phyloP scores from a whole-genome alignment of 2,329 filamentous ascomycete species.

The Phaeosphaeria sp. region DNA sequence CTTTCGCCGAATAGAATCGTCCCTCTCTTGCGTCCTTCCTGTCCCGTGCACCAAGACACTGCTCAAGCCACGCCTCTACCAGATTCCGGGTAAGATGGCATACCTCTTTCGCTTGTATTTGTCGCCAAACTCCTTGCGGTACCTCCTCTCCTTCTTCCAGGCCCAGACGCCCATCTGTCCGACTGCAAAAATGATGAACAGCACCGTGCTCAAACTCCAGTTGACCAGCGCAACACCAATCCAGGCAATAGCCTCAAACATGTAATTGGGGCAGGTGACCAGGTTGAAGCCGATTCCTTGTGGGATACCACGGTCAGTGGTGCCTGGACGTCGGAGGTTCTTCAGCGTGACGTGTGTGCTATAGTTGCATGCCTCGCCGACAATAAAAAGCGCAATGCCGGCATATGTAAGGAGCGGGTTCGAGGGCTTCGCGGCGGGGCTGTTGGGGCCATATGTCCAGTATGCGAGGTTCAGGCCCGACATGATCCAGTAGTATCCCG shows the following conservation, averaged over 20 bases:
- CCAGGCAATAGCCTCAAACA: constrained; percentile 91
- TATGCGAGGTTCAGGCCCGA: constrained; percentile 82
- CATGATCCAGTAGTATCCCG: constrained; percentile 88
- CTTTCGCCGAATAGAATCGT: neutral
- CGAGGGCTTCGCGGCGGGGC: constrained; percentile 64
- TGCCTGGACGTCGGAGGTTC: constrained; percentile 76
- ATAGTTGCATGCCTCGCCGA: constrained; percentile 83
- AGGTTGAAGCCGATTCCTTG: constrained; percentile 80
- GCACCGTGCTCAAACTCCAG: constrained; percentile 75
- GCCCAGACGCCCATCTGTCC: constrained; percentile 88
- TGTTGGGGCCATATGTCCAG: constrained; percentile 81
- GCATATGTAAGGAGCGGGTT: constrained; percentile 59
- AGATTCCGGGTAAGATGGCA: constrained; percentile 79
- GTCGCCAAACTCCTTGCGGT: constrained; percentile 88
- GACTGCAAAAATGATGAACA: constrained; percentile 77
- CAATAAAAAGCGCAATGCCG: constrained; percentile 73
- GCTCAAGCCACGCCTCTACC: constrained; percentile 50
- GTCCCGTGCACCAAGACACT: neutral
- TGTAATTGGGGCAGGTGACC: constrained; percentile 97
- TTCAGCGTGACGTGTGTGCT: constrained; percentile 80
- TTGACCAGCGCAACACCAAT: constrained; percentile 79
- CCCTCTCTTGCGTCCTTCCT: neutral
- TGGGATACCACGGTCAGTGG: constrained; percentile 84
- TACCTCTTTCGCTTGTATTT: constrained; percentile 95
- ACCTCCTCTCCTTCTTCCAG: constrained; percentile 87